A percentile compares a stretch with the other conserved stretches of the same genome.
phyloP scores from a whole-genome alignment of 1,284 basidiomycete species.

The Trichosporon faecale region DNA sequence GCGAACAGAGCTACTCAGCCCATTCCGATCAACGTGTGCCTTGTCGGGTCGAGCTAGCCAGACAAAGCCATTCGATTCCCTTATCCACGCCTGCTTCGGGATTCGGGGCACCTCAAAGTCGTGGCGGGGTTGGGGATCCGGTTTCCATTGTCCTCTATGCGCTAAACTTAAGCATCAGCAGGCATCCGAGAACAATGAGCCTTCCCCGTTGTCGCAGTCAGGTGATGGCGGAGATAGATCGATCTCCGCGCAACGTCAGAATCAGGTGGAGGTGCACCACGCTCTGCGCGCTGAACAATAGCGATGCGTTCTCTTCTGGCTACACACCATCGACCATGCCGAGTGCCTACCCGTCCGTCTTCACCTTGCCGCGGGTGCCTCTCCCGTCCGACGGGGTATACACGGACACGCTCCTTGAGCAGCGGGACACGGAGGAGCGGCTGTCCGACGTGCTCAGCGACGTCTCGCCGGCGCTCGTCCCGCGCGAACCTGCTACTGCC shows the following conservation, averaged over 20 bases:
- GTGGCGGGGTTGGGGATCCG: no score
- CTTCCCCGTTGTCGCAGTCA: neutral
- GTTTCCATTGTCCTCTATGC: neutral
- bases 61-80: neutral
- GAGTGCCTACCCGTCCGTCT: constrained; percentile 35
- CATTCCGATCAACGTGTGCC: neutral
- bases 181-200: neutral
- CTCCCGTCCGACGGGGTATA: constrained; percentile 57
- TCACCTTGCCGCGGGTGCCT: constrained; percentile 29
- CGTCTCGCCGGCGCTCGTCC: constrained; percentile 18
- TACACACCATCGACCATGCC: constrained; percentile 2
- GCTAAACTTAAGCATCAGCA: no score
- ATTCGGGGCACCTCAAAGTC: neutral
- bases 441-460: constrained; percentile 44
- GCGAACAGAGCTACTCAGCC: neutral
- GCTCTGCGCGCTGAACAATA: neutral
- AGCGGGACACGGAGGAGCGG: constrained; percentile 65
- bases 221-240: neutral
- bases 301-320: neutral
- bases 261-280: neutral
- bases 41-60: neutral
- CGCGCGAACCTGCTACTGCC: constrained; percentile 38
- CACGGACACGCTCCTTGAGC: constrained; percentile 64
- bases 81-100: neutral
- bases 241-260: neutral